Evolutionary conservation across 2,329 filamentous ascomycete species (phyloP).

Genomic region (Colletotrichum shisoi): DNA sequence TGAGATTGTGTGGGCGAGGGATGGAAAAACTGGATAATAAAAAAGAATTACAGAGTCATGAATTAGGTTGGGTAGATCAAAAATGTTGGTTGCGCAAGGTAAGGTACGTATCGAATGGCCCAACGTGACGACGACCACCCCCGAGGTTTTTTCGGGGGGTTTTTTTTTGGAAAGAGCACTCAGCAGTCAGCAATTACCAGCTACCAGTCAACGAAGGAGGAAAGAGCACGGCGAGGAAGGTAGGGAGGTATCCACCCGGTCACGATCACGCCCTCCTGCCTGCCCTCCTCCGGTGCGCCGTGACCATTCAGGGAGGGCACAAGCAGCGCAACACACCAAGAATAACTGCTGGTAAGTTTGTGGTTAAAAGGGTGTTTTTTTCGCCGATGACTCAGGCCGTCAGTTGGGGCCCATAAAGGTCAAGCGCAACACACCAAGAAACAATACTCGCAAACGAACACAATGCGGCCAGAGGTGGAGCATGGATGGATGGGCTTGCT

Average conservation of each 20-base stretch:
- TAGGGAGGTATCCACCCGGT: background rate
- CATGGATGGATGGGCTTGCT: conserved; percentile 30
- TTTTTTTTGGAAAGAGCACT: background rate
- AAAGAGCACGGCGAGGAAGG: background rate
- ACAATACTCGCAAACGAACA: background rate
- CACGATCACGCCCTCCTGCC: conserved; percentile 12
- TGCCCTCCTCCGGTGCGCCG: background rate
- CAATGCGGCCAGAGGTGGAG: background rate
- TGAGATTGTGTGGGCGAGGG: too few relatives aligned
- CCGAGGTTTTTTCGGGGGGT: too few relatives aligned
- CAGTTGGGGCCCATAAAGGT: too few relatives aligned
- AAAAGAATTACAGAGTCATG: background rate
- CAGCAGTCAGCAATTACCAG: too few relatives aligned
- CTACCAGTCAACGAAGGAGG: background rate
- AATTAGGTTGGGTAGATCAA: background rate
- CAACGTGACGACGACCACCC: background rate
- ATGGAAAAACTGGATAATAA: too few relatives aligned
- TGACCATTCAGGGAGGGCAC: background rate
- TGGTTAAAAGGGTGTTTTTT: too few relatives aligned
- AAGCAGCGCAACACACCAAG: background rate
- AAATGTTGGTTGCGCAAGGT: background rate
- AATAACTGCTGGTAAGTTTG: too few relatives aligned
- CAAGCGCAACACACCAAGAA: background rate
- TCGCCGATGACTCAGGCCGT: too few relatives aligned
- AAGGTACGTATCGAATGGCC: background rate